Evolutionary conservation across 2,329 filamentous ascomycete species (phyloP).

Genomic region (Fusarium hainanense): DNA sequence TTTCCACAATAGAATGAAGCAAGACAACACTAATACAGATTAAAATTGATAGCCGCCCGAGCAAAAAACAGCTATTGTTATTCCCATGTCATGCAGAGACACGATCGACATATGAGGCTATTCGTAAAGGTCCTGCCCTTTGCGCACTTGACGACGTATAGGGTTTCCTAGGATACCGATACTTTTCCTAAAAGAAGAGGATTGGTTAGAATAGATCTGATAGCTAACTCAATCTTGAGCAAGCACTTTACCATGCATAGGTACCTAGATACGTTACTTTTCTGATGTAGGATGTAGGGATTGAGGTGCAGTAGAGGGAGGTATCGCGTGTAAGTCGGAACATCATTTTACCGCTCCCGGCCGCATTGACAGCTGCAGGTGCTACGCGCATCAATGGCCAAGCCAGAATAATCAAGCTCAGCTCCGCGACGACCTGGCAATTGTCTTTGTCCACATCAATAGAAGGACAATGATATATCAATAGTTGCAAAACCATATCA

Average conservation of each 20-base stretch:
- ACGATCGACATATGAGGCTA: not conserved
- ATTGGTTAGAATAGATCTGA: not conserved
- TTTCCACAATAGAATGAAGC: not conserved
- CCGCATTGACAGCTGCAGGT: slow-evolving; percentile 26
- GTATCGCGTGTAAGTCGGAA: slow-evolving; percentile 39
- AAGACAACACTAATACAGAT: not conserved
- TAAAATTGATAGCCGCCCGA: not conserved
- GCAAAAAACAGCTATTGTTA: not conserved
- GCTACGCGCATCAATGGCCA: slow-evolving; percentile 33
- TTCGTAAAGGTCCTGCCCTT: not conserved
- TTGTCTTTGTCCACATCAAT: slow-evolving; percentile 40
- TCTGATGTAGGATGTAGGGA: too few species aligned
- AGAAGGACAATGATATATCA: slow-evolving; percentile 31
- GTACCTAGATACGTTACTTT: not conserved
- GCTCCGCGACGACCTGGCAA: slow-evolving; percentile 36
- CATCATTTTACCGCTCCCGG: slow-evolving; percentile 35
- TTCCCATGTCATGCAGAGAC: not conserved
- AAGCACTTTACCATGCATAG: not conserved
- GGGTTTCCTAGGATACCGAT: too few species aligned
- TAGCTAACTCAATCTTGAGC: not conserved
- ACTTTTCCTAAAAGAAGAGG: not conserved
- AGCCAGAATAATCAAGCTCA: slow-evolving; percentile 35
- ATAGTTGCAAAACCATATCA: slow-evolving; percentile 23
- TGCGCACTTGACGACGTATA: too few species aligned
- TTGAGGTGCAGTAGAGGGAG: too few species aligned